Conservation (phyloP, 176 grass and related monocot species). For the Ananas comosus region DNA sequence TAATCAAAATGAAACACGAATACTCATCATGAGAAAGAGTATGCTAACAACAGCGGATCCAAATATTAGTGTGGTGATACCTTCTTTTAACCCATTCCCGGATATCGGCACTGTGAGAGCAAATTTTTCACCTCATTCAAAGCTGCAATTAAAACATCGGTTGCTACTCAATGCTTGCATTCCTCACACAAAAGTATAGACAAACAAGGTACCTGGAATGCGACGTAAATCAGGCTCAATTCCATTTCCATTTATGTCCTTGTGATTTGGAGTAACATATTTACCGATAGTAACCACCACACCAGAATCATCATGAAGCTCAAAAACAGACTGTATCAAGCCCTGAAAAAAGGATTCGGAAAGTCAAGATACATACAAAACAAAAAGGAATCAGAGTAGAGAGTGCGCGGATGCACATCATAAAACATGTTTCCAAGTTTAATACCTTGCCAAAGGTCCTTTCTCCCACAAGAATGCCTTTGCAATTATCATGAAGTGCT, state of each 20-base stretch:
- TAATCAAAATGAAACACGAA: neutral
- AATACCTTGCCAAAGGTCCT: conserved; percentile 90
- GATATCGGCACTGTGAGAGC: conserved; percentile 52
- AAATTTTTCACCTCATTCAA: conserved; percentile 64
- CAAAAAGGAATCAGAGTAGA: conserved; percentile 9
- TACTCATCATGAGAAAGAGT: neutral
- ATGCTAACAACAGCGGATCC: neutral
- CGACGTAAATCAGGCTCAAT: conserved; percentile 68
- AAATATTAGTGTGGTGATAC: neutral
- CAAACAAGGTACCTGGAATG: conserved; percentile 54
- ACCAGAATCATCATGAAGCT: conserved; percentile 97
- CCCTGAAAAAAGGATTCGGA: conserved; percentile 41
- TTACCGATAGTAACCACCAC: conserved; percentile 89
- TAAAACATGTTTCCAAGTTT: conserved; percentile 5
- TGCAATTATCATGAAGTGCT: conserved; percentile 99
- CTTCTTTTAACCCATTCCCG: conserved; percentile 33
- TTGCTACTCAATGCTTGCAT: conserved; percentile 2
- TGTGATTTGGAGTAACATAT: conserved; percentile 76
- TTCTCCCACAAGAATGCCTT: conserved; percentile 90
- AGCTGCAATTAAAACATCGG: conserved; percentile 32
- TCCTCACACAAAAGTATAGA: neutral
- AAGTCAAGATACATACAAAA: conserved; percentile 12
- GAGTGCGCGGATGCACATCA: neutral
- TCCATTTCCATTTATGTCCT: conserved; percentile 96
- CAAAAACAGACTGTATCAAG: conserved; percentile 92